Percentiles rank a stretch among this genome's conserved stretches.
phyloP scores from a whole-genome alignment of 495 filamentous ascomycete species.

The Cairneyella variabilis region DNA sequence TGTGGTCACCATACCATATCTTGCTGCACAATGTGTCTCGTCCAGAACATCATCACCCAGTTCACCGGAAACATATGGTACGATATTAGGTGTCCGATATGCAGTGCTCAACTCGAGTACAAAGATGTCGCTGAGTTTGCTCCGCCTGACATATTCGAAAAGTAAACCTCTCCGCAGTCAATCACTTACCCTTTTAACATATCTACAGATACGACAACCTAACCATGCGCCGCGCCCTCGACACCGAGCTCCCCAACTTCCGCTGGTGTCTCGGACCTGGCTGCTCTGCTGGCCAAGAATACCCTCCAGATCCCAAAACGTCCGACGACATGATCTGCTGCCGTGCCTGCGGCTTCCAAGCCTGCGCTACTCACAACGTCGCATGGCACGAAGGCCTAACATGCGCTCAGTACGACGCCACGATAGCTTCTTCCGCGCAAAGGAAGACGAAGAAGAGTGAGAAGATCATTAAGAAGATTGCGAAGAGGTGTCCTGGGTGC shows the following conservation, averaged over 20 bases:
- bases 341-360: constrained; percentile 7
- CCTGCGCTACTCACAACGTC: constrained; percentile 11
- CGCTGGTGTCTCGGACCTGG: constrained; percentile 16
- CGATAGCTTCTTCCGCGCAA: not conserved
- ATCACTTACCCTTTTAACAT: not conserved
- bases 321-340: constrained; percentile 5
- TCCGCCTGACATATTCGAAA: constrained; percentile 9
- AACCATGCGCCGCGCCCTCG: constrained; percentile 3
- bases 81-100: constrained; percentile 16
- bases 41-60: not conserved
- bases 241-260: constrained; percentile 8
- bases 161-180: not conserved
- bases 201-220: constrained; percentile 12
- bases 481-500: constrained; percentile 16
- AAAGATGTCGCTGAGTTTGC: constrained; percentile 16
- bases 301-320: constrained; percentile 5
- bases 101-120: constrained; percentile 10
- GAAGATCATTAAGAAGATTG: constrained; percentile 17
- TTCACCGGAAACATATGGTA: constrained; percentile 16
- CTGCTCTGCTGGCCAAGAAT: constrained; percentile 12
- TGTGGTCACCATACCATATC: constrained; percentile 4
- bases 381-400: constrained; percentile 17
- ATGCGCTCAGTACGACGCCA: constrained; percentile 18
- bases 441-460: constrained; percentile 7
- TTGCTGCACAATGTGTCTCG: constrained; percentile 10